Conservation (phyloP, 805 yeast species). For the Candida incommunis region DNA sequence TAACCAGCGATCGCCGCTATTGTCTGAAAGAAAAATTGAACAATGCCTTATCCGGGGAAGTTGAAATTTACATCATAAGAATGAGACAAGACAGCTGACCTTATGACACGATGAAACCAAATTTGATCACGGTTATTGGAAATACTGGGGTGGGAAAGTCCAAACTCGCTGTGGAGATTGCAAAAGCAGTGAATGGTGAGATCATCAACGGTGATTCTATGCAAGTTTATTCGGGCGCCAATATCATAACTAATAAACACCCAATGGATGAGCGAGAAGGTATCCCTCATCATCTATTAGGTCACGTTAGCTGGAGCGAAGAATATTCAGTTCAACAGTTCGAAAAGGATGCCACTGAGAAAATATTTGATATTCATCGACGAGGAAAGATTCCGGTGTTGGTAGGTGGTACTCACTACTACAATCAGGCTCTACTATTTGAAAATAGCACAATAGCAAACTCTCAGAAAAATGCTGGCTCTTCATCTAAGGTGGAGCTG, state of each 20-base stretch:
- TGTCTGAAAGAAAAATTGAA: no score
- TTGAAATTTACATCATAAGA: not conserved
- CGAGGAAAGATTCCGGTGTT: slow-evolving; percentile 70
- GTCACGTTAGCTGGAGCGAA: slow-evolving; percentile 67
- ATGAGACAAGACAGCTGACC: not conserved
- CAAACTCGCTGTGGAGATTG: slow-evolving; percentile 64
- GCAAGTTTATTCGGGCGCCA: slow-evolving; percentile 74
- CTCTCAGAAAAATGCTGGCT: not conserved
- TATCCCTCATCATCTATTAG: slow-evolving; percentile 73
- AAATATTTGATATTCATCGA: slow-evolving; percentile 46
- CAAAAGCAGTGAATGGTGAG: slow-evolving; percentile 68
- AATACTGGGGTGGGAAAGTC: slow-evolving; percentile 97
- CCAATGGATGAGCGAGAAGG: slow-evolving; percentile 67
- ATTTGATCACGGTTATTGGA: slow-evolving; percentile 61
- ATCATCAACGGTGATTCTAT: slow-evolving; percentile 92
- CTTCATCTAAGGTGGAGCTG: slow-evolving; percentile 3
- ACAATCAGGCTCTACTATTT: slow-evolving; percentile 64
- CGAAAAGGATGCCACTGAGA: slow-evolving; percentile 46
- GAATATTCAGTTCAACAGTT: slow-evolving; percentile 75
- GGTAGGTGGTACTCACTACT: slow-evolving; percentile 95
- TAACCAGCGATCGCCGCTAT: no score
- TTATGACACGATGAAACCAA: slow-evolving; percentile 11
- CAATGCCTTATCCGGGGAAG: no score
- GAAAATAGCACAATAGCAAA: slow-evolving; percentile 48
- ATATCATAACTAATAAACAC: slow-evolving; percentile 82